These are phyloP conservation scores for Ogataea pignaliae DNA, from an alignment of 805 yeast species.

Conservation along the genomic window DNA sequence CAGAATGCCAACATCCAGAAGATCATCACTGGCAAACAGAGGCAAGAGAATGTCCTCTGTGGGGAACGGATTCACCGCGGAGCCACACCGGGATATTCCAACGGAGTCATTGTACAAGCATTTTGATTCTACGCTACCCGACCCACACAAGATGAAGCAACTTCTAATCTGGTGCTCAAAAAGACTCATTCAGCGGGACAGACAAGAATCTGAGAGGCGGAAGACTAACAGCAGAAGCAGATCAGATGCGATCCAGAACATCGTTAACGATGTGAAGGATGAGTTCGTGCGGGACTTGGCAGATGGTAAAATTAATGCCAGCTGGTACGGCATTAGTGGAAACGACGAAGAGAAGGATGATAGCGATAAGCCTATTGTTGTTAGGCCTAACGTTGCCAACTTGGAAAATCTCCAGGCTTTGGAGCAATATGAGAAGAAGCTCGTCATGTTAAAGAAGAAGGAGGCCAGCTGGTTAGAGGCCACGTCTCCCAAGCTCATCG, in stretches of 20 bases:
- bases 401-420: conserved; percentile 45
- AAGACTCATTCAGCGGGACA: conserved; percentile 32
- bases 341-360: conserved; percentile 18
- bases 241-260: conserved; percentile 31
- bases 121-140: conserved; percentile 58
- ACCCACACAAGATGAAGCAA: conserved; percentile 70
- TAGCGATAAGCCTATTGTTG: conserved; percentile 23
- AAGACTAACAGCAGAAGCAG: conserved; percentile 13
- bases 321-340: conserved; percentile 56
- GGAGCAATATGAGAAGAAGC: conserved; percentile 39
- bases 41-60: conserved; percentile 73
- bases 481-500: conserved; percentile 8
- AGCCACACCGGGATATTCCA: conserved; percentile 61
- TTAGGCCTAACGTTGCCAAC: conserved; percentile 60
- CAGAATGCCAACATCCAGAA: conserved; percentile 24
- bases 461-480: conserved; percentile 39
- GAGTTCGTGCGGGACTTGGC: conserved; percentile 56
- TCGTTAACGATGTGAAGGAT: conserved; percentile 61
- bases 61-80: conserved; percentile 66
- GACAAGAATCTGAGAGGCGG: conserved; percentile 8
- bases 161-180: conserved; percentile 64
- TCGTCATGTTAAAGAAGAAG: conserved; percentile 41
- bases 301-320: conserved; percentile 55
- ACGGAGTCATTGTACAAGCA: conserved; percentile 55
- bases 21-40: conserved; percentile 51